Evolutionary conservation across 371 early-diverging fungal genomes (phyloP).

Genomic region (Lichtheimia ornata): DNA sequence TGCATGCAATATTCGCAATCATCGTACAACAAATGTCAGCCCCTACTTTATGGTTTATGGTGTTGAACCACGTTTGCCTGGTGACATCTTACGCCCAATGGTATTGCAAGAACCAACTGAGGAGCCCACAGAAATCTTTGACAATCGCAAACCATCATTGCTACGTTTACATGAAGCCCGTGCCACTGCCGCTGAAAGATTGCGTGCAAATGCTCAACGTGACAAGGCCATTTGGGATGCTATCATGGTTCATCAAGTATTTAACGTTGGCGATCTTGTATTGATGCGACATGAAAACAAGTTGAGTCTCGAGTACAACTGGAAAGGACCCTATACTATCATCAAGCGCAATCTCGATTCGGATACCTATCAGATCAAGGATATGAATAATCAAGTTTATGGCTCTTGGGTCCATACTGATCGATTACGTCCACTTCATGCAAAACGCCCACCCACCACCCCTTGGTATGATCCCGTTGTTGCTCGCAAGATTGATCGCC

Average conservation of each 20-base stretch:
- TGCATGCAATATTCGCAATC: conserved; percentile 12
- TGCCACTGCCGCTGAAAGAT: background rate
- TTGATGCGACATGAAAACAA: conserved; percentile 4
- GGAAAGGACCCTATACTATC: conserved; percentile 10
- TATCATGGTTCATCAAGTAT: background rate
- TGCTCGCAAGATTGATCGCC: no score
- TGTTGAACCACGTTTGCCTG: conserved; percentile 13
- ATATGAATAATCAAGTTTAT: no score
- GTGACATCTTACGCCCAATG: conserved; percentile 9
- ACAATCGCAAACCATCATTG: background rate
- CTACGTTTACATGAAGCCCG: background rate
- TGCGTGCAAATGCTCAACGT: conserved; percentile 3
- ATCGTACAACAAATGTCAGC: conserved; percentile 6
- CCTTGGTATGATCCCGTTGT: no score
- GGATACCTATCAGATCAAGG: no score
- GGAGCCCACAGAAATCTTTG: background rate
- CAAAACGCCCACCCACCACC: no score
- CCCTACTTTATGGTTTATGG: conserved; percentile 21
- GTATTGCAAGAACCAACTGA: background rate
- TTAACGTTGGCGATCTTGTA: conserved; percentile 16
- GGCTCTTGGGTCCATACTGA: no score
- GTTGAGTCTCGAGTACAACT: conserved; percentile 8
- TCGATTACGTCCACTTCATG: no score
- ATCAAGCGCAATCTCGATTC: background rate
- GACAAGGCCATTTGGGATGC: conserved; percentile 28